Base-by-base conservation (phyloP, 176 grass and related monocot species). In the Triticum monococcum region DNA sequence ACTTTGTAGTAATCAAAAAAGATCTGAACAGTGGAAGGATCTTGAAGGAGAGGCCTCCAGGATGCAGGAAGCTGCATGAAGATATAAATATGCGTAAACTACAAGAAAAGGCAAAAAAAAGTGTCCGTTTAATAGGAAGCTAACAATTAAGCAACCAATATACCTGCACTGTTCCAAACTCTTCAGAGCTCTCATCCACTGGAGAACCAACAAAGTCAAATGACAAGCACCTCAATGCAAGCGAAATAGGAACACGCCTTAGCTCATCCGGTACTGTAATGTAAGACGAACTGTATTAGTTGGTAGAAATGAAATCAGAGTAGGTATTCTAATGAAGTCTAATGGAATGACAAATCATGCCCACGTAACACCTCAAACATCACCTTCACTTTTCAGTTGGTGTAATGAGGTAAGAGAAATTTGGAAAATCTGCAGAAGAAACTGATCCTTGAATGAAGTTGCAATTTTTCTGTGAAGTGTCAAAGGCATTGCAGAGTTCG, bases 141-240 rank as follows among this genome's bases (percentile, higher is more conserved):
- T 75, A 89, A 72, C 11, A 89, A 75, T 66, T 67, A 68, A 73
- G 56, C 33, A 74, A 77, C 36, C 40, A 67, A 78, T 81, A 88
- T 91, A 94, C 97, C 94, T 99, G 97, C 16, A 99, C 94, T 7
- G 97, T 94, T 74, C 97, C 97, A 93, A 99, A 99, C 81, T 99
- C 97, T 74, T 99, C 97, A 73, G 97, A 99, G 77, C 97, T 99
- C 96, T 99, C 97, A 66, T 99, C 97, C 73, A 99, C 85, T 48
- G 97, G 93, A 86, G 92, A 96, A 75, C 97, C 97, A 87, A 97
- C 91, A 84, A 99, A 99, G 71, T 99, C 97, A 84, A 91, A 99
- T 81, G 97, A 99, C 87, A 99, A 93, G 85, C 97, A 99, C 87
- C 85, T 94, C 83, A 99, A 87, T 57, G 97, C 80, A 87, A 99